phyloP scores from a whole-genome alignment of 306 rosid genomes.

The Cucurbita ficifolia region DNA sequence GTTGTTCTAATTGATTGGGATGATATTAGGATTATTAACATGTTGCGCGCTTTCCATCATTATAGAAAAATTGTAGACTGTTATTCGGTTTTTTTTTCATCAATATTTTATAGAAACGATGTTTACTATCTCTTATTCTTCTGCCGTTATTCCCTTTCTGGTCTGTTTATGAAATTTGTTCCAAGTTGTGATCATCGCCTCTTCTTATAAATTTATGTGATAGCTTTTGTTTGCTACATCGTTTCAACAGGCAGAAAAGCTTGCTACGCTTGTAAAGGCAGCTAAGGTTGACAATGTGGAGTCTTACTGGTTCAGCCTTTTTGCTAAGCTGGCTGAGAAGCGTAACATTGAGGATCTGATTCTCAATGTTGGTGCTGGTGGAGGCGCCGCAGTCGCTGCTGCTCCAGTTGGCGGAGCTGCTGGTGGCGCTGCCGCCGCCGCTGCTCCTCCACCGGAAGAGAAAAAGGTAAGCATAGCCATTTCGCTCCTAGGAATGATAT shows the following conservation, averaged over 20 bases:
- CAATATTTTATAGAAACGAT: neutral
- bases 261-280: conserved; percentile 35
- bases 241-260: conserved; percentile 48
- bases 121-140: neutral
- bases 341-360: conserved; percentile 50
- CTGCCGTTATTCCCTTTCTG: neutral
- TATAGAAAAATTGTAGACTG: neutral
- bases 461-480: conserved; percentile 40
- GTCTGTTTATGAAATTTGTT: neutral
- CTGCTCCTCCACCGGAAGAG: conserved; percentile 54
- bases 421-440: conserved; percentile 23
- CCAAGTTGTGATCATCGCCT: neutral
- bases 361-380: conserved; percentile 45
- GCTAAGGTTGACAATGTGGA: conserved; percentile 36
- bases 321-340: conserved; percentile 72
- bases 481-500: neutral
- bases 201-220: neutral
- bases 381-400: conserved; percentile 40
- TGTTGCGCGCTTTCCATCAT: too few relatives aligned
- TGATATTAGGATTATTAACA: neutral
- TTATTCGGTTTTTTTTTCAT: neutral
- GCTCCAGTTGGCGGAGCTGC: conserved; percentile 29
- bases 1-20: neutral
- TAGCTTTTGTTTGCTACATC: neutral
- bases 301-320: conserved; percentile 52